A percentile compares a stretch with the other conserved stretches of the same genome.
Conservation (phyloP, 768 basidiomycete species). For the Glaciozyma antarctica region DNA sequence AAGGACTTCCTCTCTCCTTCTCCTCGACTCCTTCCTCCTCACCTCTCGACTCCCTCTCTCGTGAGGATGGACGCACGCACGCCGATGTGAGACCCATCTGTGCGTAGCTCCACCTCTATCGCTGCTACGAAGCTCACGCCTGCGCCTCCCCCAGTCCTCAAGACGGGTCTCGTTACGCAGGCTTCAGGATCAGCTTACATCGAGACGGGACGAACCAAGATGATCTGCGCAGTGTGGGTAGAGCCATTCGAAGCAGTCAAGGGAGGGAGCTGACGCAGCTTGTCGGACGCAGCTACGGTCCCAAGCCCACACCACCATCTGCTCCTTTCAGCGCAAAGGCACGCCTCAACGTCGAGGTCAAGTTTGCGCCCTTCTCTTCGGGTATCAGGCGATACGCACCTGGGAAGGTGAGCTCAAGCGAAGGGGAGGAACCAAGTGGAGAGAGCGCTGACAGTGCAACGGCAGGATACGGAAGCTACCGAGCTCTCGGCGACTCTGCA, state of each 20-base stretch:
- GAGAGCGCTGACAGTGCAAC: not conserved
- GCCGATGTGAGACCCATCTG: constrained; percentile 78
- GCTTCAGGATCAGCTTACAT: constrained; percentile 97
- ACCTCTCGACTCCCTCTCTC: constrained; percentile 13
- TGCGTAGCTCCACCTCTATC: constrained; percentile 41
- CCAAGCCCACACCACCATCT: constrained; percentile 40
- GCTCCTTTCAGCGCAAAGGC: constrained; percentile 55
- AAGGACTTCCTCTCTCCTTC: constrained; percentile 55
- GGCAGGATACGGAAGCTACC: constrained; percentile 85
- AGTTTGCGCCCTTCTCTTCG: constrained; percentile 91
- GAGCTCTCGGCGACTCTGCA: constrained; percentile 72
- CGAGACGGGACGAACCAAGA: constrained; percentile 80
- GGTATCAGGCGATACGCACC: constrained; percentile 60
- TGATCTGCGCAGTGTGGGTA: constrained; percentile 89
- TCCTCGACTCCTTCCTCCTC: constrained; percentile 32
- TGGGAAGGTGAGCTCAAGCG: constrained; percentile 55
- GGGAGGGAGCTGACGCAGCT: not conserved
- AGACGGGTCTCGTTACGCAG: constrained; percentile 79
- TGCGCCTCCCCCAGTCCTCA: constrained; percentile 55
- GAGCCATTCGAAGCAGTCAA: not conserved
- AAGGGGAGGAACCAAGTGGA: not conserved
- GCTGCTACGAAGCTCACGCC: constrained; percentile 3
- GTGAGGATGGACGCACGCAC: constrained; percentile 46
- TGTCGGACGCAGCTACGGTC: constrained; percentile 52
- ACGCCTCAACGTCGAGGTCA: constrained; percentile 84